Percentiles rank a stretch among this genome's conserved stretches.
phyloP scores from a whole-genome alignment of 164 flowering plant species.

The Kingdonia uniflora region DNA sequence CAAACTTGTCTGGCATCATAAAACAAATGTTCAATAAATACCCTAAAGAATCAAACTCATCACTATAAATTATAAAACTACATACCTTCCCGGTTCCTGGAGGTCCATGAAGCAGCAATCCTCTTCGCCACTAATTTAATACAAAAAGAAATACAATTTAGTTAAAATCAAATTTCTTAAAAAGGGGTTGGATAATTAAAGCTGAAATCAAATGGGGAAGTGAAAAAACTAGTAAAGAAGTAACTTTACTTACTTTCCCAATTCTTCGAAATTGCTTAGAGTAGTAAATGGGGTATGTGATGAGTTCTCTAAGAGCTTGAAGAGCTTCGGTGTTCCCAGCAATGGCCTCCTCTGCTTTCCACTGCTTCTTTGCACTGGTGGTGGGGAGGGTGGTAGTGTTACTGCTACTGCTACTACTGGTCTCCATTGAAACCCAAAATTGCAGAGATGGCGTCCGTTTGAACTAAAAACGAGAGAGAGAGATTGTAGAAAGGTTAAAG shows the following conservation, averaged over 20 bases:
- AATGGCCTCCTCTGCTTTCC: conserved; percentile 71
- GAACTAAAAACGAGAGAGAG: no score
- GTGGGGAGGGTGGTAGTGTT: not conserved
- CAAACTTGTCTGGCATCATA: conserved; percentile 70
- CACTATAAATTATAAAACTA: not conserved
- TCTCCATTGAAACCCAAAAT: conserved; percentile 16
- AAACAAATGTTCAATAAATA: not conserved
- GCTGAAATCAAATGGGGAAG: no score
- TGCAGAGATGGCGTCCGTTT: no score
- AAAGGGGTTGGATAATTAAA: not conserved
- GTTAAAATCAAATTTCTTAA: conserved; percentile 1
- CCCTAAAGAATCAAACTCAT: no score
- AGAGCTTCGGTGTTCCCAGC: conserved; percentile 72
- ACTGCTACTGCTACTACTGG: conserved; percentile 13
- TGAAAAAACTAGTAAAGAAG: no score
- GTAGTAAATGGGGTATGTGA: conserved; percentile 47
- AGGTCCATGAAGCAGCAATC: conserved; percentile 87
- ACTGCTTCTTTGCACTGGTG: conserved; percentile 5
- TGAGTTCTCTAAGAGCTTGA: conserved; percentile 76
- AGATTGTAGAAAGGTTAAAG: no score
- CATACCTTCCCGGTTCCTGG: conserved; percentile 97
- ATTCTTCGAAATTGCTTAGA: conserved; percentile 39
- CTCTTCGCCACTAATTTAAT: conserved; percentile 71
- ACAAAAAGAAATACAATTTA: no score
- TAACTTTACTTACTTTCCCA: conserved; percentile 18